phyloP scores from a whole-genome alignment of 257 asterid genomes.

The Solanum bukasovii region DNA sequence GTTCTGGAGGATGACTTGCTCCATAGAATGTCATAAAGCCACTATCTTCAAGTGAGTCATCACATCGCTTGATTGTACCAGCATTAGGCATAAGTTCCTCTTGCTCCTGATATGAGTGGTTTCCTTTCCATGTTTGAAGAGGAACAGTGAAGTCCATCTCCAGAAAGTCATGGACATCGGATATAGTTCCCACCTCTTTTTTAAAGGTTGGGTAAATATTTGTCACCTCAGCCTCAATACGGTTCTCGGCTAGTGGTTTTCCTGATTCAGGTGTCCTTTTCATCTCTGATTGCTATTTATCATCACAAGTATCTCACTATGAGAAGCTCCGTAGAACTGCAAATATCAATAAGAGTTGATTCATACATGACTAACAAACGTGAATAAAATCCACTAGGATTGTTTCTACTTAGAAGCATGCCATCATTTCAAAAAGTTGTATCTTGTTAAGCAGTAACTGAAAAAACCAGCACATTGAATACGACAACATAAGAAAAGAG shows the following conservation, averaged over 20 bases:
- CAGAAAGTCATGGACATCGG: background rate
- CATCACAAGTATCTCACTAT: background rate
- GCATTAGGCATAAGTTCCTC: background rate
- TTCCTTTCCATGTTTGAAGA: background rate
- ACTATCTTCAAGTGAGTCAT: background rate
- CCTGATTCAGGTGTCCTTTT: background rate
- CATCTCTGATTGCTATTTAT: background rate
- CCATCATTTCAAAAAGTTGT: background rate
- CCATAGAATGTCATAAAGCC: background rate
- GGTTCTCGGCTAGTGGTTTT: background rate
- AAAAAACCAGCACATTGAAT: background rate
- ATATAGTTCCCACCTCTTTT: background rate
- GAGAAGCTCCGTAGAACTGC: background rate
- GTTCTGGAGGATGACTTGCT: conserved; percentile 7
- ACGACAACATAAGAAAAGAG: background rate
- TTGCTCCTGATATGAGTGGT: background rate
- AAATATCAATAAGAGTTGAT: background rate
- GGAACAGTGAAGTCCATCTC: background rate
- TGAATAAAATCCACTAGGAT: background rate
- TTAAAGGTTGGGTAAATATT: background rate
- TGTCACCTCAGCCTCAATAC: background rate
- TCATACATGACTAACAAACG: background rate
- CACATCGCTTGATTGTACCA: background rate
- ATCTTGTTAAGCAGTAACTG: background rate
- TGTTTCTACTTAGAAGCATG: background rate